A percentile compares a stretch with the other conserved stretches of the same genome.
Conservation (phyloP, 2,329 filamentous ascomycete genomes). For the Penicillium freii region DNA sequence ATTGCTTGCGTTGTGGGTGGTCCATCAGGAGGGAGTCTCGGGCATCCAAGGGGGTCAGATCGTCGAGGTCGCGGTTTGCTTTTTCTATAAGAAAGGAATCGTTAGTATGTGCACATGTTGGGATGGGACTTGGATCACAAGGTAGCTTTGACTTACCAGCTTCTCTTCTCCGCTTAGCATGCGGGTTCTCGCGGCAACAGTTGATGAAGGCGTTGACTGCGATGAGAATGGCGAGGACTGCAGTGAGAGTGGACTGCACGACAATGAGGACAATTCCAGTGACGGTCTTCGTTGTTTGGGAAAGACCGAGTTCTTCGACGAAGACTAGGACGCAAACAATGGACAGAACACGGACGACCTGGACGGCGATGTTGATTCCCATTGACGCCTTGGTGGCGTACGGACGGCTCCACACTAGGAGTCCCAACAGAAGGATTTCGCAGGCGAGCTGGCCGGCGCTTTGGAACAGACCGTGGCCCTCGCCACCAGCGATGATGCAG, state of each 20-base stretch:
- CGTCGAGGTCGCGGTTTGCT: conserved; percentile 71
- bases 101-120: conserved; percentile 22
- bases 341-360: conserved; percentile 82
- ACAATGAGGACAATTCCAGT: conserved; percentile 90
- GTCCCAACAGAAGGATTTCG: conserved; percentile 72
- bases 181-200: conserved; percentile 83
- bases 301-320: conserved; percentile 85
- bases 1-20: conserved; percentile 44
- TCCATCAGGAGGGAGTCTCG: conserved; percentile 68
- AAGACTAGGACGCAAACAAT: conserved; percentile 88
- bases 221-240: conserved; percentile 79
- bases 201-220: conserved; percentile 81
- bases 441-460: conserved; percentile 75
- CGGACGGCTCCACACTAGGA: conserved; percentile 81
- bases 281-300: conserved; percentile 89
- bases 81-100: conserved; percentile 59
- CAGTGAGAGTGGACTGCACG: conserved; percentile 83
- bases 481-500: conserved; percentile 75
- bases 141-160: conserved; percentile 62
- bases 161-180: conserved; percentile 83
- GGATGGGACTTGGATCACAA: not conserved
- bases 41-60: conserved; percentile 80
- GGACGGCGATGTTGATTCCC: conserved; percentile 90
- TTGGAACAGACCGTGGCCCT: conserved; percentile 82
- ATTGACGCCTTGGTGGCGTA: conserved; percentile 85